A percentile compares a stretch with the other conserved stretches of the same genome.
Conservation (phyloP, 805 yeast species). For the Saturnispora bothae region DNA sequence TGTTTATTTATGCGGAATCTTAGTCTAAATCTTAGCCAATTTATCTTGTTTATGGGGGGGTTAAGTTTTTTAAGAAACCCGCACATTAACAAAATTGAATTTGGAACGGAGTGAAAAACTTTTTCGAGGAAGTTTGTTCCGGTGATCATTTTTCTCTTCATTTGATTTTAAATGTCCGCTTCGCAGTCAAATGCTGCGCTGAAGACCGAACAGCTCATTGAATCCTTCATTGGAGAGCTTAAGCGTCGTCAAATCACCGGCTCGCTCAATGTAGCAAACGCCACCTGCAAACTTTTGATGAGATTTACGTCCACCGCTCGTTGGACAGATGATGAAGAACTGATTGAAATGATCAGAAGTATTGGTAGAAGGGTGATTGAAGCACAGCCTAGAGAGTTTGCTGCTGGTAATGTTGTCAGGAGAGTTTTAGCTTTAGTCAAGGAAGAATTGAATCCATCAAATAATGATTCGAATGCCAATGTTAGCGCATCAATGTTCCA, state of each 20-base stretch:
- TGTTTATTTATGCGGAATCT: no score
- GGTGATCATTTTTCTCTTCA: no score
- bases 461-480: constrained; percentile 28
- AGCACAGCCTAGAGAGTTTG: constrained; percentile 84
- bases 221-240: constrained; percentile 34
- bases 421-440: constrained; percentile 78
- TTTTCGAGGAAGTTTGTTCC: no score
- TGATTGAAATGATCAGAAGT: constrained; percentile 59
- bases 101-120: no score
- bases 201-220: constrained; percentile 26
- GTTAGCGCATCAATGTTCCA: constrained; percentile 82
- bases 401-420: constrained; percentile 84
- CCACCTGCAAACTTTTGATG: constrained; percentile 77
- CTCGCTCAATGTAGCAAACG: constrained; percentile 73
- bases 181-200: no score
- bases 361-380: constrained; percentile 60
- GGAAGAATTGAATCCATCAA: constrained; percentile 54
- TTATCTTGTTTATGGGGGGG: no score
- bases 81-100: no score
- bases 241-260: constrained; percentile 81
- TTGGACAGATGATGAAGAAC: constrained; percentile 70
- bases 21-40: no score
- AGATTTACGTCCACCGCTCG: constrained; percentile 82
- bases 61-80: no score
- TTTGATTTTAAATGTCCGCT: no score